These are phyloP conservation scores for Aspergillus fumigatiaffinis DNA, from an alignment of 2,329 filamentous ascomycete genomes.

Conservation along the genomic window DNA sequence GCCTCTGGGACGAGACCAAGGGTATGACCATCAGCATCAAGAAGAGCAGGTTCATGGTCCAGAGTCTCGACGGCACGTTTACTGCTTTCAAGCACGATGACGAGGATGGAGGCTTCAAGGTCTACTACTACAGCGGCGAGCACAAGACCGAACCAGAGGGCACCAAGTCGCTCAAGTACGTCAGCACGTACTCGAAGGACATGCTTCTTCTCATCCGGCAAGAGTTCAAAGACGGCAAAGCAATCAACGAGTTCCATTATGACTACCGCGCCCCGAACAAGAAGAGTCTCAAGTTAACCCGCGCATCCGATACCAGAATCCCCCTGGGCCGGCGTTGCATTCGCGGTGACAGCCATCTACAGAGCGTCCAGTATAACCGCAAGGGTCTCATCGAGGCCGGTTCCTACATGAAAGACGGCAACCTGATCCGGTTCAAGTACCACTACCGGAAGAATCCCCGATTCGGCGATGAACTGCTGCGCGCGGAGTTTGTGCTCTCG, in stretches of 20 bases:
- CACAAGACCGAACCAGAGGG: constrained; percentile 45
- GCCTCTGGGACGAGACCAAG: constrained; percentile 47
- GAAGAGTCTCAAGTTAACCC: constrained; percentile 23
- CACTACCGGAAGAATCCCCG: constrained; percentile 53
- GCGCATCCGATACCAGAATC: constrained; percentile 30
- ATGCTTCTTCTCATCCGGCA: constrained; percentile 44
- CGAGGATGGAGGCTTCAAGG: constrained; percentile 37
- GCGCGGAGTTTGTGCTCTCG: constrained; percentile 52
- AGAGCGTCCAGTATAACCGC: constrained; percentile 50
- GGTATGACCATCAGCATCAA: constrained; percentile 48
- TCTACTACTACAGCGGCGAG: constrained; percentile 37
- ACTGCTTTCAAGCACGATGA: constrained; percentile 48
- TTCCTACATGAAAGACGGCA: constrained; percentile 51
- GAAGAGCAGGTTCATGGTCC: constrained; percentile 45
- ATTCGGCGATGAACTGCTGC: constrained; percentile 53
- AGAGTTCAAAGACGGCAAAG: constrained; percentile 43
- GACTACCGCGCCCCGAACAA: constrained; percentile 35
- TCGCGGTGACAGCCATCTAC: constrained; percentile 42
- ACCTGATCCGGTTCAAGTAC: constrained; percentile 52
- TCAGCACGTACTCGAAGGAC: constrained; percentile 48
- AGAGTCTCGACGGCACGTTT: constrained; percentile 46
- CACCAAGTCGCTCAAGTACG: constrained; percentile 38
- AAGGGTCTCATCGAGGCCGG: constrained; percentile 52
- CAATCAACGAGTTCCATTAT: constrained; percentile 48
- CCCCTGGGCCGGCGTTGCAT: constrained; percentile 47